These are phyloP conservation scores for Podospora conica DNA, from an alignment of 495 filamentous ascomycete species.

Conservation along the genomic window DNA sequence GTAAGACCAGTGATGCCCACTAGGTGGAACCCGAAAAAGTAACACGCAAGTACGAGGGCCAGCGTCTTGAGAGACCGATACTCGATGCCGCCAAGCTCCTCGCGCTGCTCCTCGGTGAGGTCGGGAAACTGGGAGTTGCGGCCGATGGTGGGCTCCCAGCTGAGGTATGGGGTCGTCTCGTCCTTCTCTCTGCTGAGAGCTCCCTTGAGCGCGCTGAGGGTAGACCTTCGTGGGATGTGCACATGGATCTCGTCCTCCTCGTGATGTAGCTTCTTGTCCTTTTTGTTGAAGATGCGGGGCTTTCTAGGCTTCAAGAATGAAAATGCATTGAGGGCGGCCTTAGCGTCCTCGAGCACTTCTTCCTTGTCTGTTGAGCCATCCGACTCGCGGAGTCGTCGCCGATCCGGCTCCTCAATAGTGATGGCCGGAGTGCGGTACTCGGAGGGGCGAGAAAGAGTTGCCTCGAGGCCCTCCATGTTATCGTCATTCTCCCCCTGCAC, in stretches of 20 bases:
- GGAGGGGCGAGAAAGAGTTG: conserved; percentile 12
- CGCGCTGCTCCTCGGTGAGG: conserved; percentile 79
- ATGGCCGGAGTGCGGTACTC: conserved; percentile 50
- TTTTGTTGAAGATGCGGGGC: conserved; percentile 18
- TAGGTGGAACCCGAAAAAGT: conserved; percentile 69
- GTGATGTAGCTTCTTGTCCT: conserved; percentile 15
- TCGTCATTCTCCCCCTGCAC: conserved; percentile 40
- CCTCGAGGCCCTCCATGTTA: conserved; percentile 19
- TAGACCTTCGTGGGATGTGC: conserved; percentile 18
- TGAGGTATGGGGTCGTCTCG: conserved; percentile 73
- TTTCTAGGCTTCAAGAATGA: conserved; percentile 32
- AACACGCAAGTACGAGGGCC: conserved; percentile 65
- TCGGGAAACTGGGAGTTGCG: conserved; percentile 89
- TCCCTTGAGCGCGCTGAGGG: conserved; percentile 26
- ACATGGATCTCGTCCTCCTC: conserved; percentile 17
- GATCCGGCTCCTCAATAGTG: conserved; percentile 57
- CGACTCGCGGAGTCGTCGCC: conserved; percentile 16
- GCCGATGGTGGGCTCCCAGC: conserved; percentile 86
- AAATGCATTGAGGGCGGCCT: conserved; percentile 28
- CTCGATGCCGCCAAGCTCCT: conserved; percentile 91
- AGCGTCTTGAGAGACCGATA: conserved; percentile 86
- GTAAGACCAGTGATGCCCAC: conserved; percentile 65
- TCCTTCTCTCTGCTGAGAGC: conserved; percentile 42
- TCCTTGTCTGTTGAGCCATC: conserved; percentile 12
- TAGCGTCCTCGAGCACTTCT: conserved; percentile 27